phyloP scores from a whole-genome alignment of 1,284 basidiomycete species.

The Ustilago shanxiensis region DNA sequence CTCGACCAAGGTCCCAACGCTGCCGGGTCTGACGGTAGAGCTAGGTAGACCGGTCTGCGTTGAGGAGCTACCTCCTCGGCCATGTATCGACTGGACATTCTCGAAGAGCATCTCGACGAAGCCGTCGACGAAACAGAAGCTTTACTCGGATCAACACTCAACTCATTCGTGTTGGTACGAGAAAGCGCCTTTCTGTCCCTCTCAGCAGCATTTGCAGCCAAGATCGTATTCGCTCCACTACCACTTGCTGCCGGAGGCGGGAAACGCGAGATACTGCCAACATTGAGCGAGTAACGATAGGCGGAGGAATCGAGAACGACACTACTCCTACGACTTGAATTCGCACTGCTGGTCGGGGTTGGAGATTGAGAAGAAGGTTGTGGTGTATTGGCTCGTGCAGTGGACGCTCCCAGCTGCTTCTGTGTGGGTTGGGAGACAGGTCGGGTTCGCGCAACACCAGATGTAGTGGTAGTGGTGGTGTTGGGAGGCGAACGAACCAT shows the following conservation, averaged over 20 bases:
- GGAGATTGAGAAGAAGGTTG: neutral
- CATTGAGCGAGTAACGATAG: slow-evolving; percentile 39
- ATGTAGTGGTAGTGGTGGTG: no score
- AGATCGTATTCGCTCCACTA: slow-evolving; percentile 26
- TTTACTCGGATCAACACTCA: slow-evolving; percentile 21
- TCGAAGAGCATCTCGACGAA: slow-evolving; percentile 22
- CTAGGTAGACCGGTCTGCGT: slow-evolving; percentile 28
- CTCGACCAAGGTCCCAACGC: slow-evolving; percentile 27
- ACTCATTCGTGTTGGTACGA: neutral
- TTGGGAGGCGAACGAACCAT: slow-evolving; percentile 1
- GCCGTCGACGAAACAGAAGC: slow-evolving; percentile 13
- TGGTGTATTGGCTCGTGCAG: neutral
- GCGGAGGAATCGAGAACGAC: slow-evolving; percentile 18
- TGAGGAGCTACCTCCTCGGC: slow-evolving; percentile 41
- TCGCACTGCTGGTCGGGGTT: slow-evolving; percentile 18
- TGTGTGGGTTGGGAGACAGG: neutral
- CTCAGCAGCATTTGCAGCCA: slow-evolving; percentile 11
- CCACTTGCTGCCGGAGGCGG: slow-evolving; percentile 13
- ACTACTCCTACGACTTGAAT: slow-evolving; percentile 29
- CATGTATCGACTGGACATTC: slow-evolving; percentile 25
- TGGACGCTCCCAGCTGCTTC: no score
- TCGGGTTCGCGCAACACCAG: neutral
- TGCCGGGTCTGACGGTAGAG: slow-evolving; percentile 32
- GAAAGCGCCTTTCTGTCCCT: neutral
- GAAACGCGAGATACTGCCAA: slow-evolving; percentile 21